These are phyloP conservation scores for Aspergillus kassunensis DNA, from an alignment of 495 filamentous ascomycete genomes.

Conservation along the genomic window DNA sequence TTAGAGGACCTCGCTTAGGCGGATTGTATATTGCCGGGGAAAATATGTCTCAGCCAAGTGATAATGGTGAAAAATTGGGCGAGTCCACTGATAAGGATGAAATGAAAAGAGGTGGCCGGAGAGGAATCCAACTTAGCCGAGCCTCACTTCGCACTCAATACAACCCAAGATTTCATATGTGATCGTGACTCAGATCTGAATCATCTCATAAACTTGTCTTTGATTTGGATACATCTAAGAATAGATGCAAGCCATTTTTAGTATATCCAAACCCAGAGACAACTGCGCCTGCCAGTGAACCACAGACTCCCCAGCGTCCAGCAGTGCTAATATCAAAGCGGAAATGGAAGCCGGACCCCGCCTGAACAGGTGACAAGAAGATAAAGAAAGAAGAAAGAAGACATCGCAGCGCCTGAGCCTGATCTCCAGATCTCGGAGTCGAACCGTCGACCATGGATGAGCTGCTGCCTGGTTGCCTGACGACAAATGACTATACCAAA, in stretches of 20 bases:
- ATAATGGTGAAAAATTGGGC: background rate
- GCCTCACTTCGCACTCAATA: background rate
- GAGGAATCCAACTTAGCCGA: background rate
- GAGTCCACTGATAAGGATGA: constrained; percentile 1
- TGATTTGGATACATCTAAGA: background rate
- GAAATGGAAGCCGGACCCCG: background rate
- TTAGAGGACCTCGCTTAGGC: too few relatives aligned
- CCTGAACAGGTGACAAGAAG: background rate
- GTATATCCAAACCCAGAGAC: too few relatives aligned
- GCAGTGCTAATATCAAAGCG: background rate
- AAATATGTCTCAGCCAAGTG: constrained; percentile 6
- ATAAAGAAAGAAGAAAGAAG: background rate
- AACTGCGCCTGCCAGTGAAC: background rate
- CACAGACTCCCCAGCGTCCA: background rate
- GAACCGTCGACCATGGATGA: background rate
- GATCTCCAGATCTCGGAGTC: too few relatives aligned
- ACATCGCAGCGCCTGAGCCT: background rate
- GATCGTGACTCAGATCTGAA: background rate
- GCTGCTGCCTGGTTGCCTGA: constrained; percentile 2
- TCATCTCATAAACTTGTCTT: background rate
- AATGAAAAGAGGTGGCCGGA: background rate
- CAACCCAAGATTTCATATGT: too few relatives aligned
- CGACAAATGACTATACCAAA: background rate
- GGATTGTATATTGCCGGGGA: too few relatives aligned
- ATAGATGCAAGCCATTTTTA: background rate